Percentiles rank a stretch among this genome's conserved stretches.
phyloP scores from a whole-genome alignment of 2,329 filamentous ascomycete genomes.

The Exserohilum rostratum region DNA sequence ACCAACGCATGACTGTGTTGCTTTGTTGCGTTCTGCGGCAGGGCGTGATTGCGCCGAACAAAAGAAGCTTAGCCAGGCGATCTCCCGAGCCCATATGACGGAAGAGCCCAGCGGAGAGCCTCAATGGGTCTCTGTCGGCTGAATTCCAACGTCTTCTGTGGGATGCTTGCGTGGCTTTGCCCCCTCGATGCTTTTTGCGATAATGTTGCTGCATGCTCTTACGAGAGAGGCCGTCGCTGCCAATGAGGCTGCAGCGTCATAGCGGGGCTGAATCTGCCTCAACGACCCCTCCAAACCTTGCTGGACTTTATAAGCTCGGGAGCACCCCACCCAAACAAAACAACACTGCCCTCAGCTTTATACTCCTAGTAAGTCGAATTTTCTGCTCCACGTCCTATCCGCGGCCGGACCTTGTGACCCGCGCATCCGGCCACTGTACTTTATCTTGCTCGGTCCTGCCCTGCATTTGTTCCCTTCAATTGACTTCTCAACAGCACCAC shows the following conservation, averaged over 20 bases:
- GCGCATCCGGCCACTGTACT: constrained; percentile 30
- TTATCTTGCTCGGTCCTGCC: constrained; percentile 29
- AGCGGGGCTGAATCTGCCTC: constrained; percentile 32
- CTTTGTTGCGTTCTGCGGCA: neutral
- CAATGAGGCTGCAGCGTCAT: constrained; percentile 29
- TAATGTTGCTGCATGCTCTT: constrained; percentile 31
- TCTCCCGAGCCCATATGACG: constrained; percentile 8
- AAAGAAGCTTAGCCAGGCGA: constrained; percentile 6
- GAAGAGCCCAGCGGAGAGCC: neutral
- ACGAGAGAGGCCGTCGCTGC: constrained; percentile 28
- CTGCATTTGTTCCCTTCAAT: constrained; percentile 24
- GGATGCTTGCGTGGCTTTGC: constrained; percentile 6
- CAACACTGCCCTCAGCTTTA: constrained; percentile 30
- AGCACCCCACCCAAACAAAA: constrained; percentile 34
- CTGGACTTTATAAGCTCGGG: constrained; percentile 26
- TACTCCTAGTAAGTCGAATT: constrained; percentile 44
- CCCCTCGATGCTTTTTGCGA: constrained; percentile 26
- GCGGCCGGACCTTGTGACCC: constrained; percentile 42
- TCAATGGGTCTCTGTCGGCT: constrained; percentile 1
- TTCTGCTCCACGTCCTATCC: constrained; percentile 36
- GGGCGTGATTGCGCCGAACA: neutral
- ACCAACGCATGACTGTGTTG: neutral
- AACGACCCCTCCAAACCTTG: constrained; percentile 32
- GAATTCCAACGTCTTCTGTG: constrained; percentile 1
- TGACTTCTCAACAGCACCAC: constrained; percentile 26